Evolutionary conservation across 139 green algal genomes (phyloP).

Genomic region (Auxenochlorella pyrenoidosa): DNA sequence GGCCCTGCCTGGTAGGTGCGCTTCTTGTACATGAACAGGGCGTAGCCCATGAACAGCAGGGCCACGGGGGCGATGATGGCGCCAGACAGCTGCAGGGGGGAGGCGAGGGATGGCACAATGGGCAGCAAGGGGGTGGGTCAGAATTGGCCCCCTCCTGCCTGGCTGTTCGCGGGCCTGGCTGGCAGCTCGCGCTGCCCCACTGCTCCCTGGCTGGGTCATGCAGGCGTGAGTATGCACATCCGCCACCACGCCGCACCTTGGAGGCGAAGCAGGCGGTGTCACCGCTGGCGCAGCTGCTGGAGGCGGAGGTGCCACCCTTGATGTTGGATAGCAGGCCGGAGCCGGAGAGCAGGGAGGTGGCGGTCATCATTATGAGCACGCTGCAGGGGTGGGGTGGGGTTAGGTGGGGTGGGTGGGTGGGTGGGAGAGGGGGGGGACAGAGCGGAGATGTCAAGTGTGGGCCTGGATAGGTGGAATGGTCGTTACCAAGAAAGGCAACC

Average conservation of each 20-base stretch:
- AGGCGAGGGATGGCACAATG: too few species aligned
- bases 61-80: constrained; percentile 77
- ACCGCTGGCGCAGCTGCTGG: constrained; percentile 4
- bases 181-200: too few species aligned
- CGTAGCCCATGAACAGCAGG: constrained; percentile 82
- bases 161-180: too few species aligned
- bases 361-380: constrained; percentile 79
- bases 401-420: background rate
- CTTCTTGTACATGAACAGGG: constrained; percentile 77
- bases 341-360: constrained; percentile 56
- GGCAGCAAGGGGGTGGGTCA: background rate
- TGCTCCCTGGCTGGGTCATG: too few species aligned
- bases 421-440: background rate
- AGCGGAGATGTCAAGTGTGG: too few species aligned
- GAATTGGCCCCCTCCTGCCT: too few species aligned
- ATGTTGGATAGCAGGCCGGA: background rate
- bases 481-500: too few species aligned
- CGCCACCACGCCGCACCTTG: constrained; percentile 10
- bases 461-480: too few species aligned
- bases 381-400: background rate
- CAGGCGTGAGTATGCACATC: too few species aligned
- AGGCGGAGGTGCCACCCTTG: background rate
- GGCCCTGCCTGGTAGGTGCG: constrained; percentile 65
- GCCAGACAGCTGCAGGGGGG: constrained; percentile 67
- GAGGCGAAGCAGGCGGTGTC: constrained; percentile 32